phyloP scores from a whole-genome alignment of 2,329 filamentous ascomycete genomes.

The Chaetomiaceae sp. region DNA sequence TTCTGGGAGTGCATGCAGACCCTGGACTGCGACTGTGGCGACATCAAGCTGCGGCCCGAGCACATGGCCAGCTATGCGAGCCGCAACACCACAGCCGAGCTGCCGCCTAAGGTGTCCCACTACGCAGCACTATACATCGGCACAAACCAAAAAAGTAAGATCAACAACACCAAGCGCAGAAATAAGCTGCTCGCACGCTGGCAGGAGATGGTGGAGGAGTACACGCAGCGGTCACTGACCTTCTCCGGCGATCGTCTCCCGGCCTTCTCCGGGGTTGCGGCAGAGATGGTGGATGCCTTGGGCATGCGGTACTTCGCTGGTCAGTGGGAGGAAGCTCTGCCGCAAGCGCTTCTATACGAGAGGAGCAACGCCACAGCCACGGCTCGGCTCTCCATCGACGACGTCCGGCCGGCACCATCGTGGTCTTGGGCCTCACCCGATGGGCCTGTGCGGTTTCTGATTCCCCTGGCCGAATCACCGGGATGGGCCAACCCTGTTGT shows the following conservation, averaged over 20 bases:
- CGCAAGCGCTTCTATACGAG: not conserved
- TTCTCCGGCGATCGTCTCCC: not conserved
- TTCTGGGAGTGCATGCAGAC: slow-evolving; percentile 22
- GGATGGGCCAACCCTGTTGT: not conserved
- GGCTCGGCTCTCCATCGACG: not conserved
- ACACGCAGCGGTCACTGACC: not conserved
- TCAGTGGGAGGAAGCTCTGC: not conserved
- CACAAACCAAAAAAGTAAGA: not conserved
- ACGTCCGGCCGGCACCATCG: not conserved
- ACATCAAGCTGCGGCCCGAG: not conserved
- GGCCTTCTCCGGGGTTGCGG: not conserved
- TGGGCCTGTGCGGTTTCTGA: not conserved
- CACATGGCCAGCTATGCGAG: not conserved
- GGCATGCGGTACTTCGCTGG: not conserved
- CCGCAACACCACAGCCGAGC: not conserved
- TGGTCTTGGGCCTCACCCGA: not conserved
- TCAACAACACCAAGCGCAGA: not conserved
- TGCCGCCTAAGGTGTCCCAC: not conserved
- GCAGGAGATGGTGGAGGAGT: not conserved
- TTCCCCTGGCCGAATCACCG: not conserved
- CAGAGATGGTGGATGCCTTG: not conserved
- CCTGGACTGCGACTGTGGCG: not conserved
- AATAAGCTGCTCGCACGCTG: not conserved
- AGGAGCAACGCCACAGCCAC: not conserved
- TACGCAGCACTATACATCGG: not conserved